Evolutionary conservation across 768 basidiomycete species (phyloP).

Genomic region (Cystobasidium onofrii): DNA sequence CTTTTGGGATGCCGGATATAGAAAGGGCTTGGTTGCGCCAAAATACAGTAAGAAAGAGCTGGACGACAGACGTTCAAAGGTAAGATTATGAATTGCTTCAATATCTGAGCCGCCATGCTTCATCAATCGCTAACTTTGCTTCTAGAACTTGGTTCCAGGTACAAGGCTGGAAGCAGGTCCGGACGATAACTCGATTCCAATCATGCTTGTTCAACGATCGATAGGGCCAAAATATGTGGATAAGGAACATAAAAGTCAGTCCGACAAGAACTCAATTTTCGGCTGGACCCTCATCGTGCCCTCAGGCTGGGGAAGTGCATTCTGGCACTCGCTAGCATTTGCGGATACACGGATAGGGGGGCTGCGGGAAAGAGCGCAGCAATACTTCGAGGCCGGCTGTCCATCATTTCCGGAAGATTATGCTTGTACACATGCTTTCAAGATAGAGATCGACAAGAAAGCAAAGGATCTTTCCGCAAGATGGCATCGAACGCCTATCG

Average conservation of each 20-base stretch:
- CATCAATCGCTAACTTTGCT: not conserved
- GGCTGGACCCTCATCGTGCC: conserved; percentile 86
- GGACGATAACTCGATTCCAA: conserved; percentile 73
- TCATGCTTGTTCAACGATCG: conserved; percentile 66
- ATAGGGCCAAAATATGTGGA: not conserved
- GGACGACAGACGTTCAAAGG: conserved; percentile 71
- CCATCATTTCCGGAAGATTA: conserved; percentile 75
- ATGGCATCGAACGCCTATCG: conserved; percentile 78
- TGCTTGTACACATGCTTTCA: conserved; percentile 56
- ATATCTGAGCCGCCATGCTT: not conserved
- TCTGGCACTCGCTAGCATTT: conserved; percentile 69
- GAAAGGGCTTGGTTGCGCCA: conserved; percentile 54
- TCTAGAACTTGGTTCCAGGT: conserved; percentile 71
- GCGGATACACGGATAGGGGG: conserved; percentile 80
- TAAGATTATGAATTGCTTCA: conserved; percentile 42
- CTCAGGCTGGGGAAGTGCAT: conserved; percentile 81
- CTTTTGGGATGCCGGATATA: conserved; percentile 55
- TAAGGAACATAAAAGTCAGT: conserved; percentile 23
- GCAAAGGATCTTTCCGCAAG: conserved; percentile 53
- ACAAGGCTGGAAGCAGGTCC: conserved; percentile 58
- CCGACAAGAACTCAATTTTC: conserved; percentile 50
- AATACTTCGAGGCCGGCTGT: conserved; percentile 70
- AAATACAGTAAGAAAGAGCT: conserved; percentile 51
- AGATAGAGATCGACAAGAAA: conserved; percentile 50
- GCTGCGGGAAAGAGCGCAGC: conserved; percentile 69